Evolutionary conservation across 2,329 filamentous ascomycete genomes (phyloP).

Genomic region (Seiridium unicorne): DNA sequence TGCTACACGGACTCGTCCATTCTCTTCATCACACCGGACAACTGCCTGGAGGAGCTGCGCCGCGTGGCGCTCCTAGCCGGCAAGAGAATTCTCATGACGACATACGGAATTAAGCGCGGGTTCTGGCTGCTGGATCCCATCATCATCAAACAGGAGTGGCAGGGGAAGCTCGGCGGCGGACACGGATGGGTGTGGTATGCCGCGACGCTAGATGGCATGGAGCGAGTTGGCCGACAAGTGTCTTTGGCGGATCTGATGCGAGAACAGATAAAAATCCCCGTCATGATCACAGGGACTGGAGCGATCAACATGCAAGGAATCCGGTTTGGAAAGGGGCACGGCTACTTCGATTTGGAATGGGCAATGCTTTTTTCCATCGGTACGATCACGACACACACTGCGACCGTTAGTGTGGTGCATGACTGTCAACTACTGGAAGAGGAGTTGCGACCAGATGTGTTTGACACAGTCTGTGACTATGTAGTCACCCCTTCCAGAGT

Average conservation of each 20-base stretch:
- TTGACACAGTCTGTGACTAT: conserved; percentile 39
- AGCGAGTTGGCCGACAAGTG: conserved; percentile 33
- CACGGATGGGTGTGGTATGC: conserved; percentile 27
- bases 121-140: conserved; percentile 38
- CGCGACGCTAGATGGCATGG: conserved; percentile 41
- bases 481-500: conserved; percentile 33
- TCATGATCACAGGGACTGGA: conserved; percentile 38
- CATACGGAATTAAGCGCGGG: conserved; percentile 37
- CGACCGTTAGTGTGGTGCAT: conserved; percentile 35
- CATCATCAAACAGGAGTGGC: background rate
- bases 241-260: conserved; percentile 33
- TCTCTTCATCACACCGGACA: conserved; percentile 41
- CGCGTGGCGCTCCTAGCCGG: conserved; percentile 34
- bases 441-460: conserved; percentile 30
- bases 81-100: conserved; percentile 38
- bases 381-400: conserved; percentile 22
- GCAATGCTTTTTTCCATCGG: conserved; percentile 33
- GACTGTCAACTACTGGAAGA: conserved; percentile 38
- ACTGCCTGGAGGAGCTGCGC: conserved; percentile 40
- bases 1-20: conserved; percentile 27
- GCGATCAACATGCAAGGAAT: conserved; percentile 36
- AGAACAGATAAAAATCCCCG: conserved; percentile 23
- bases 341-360: conserved; percentile 42
- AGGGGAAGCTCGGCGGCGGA: conserved; percentile 16
- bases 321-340: conserved; percentile 37